Base-by-base conservation (phyloP, 495 filamentous ascomycete genomes). In the Penicillium fimorum region DNA sequence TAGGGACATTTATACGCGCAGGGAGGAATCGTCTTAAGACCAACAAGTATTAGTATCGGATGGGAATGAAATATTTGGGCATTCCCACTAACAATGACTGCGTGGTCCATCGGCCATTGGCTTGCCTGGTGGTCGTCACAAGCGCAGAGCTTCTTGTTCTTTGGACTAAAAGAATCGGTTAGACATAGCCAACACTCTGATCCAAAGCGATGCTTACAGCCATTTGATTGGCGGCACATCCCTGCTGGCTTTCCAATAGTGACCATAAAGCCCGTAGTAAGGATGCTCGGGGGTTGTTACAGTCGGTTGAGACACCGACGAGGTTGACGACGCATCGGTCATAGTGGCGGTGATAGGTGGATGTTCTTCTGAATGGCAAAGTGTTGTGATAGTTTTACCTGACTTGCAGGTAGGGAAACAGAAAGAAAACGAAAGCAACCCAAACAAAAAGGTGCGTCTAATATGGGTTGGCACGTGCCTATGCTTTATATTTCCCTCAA, bases 1-100 rank as follows among this genome's bases (percentile, higher is more conserved):
- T 47, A 47, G 25, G 44, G 44, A 47, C 44, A 47, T 25, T 47
- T 47, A 15, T 47, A 47, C 3, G 44, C n/a, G 25, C 44, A 47
- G 13, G 25, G 9, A 17, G 15, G 44, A 29, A 47, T 9, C 3
- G 41, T 22, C 41, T 43, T 43, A 43, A 43, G 11, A 2, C 0
- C 2, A 38, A 17, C 5, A 7, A 17, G n/a, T 2, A 9, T 38
- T n/a, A 17, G 35, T 6, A 8, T 38, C 13, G 6, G 33, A n/a
- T 17, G n/a, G 35, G 0, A 24, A 43, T 13, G 12, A 18, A 15
- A 24, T 5, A 15, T 25, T 25, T 11, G 13, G 12, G 13, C 0
- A 5, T 45, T 13, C 7, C 12, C 27, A 27, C 24, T 29, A 4
- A 47, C 44, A 1, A 47, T 47, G 13, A 47, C 6, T 29, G 44